A percentile compares a stretch with the other conserved stretches of the same genome.
These are phyloP conservation scores for Neonectria magnoliae DNA, from an alignment of 2,329 filamentous ascomycete species.

Conservation along the genomic window DNA sequence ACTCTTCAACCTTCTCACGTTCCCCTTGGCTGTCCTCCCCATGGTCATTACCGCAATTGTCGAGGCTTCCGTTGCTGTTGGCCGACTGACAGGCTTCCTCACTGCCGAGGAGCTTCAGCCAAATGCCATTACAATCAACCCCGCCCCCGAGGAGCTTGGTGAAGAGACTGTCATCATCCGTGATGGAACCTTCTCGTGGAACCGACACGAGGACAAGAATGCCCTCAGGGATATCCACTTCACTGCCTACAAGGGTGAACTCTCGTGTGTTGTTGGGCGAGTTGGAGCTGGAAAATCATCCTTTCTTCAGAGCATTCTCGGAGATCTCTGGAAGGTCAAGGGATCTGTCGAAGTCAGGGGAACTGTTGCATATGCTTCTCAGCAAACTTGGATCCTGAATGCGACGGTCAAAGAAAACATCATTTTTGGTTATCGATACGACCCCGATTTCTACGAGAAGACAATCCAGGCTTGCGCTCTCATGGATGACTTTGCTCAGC, in stretches of 20 bases:
- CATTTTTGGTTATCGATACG: conserved; percentile 93
- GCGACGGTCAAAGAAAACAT: conserved; percentile 98
- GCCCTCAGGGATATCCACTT: conserved; percentile 87
- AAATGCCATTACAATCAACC: conserved; percentile 79
- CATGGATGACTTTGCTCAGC: conserved; percentile 86
- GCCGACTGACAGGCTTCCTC: conserved; percentile 85
- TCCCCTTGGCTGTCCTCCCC: conserved; percentile 90
- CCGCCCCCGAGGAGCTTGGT: conserved; percentile 77
- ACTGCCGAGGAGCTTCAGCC: conserved; percentile 88
- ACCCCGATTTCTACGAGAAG: conserved; percentile 92
- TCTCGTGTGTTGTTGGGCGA: conserved; percentile 91
- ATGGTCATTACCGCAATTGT: conserved; percentile 99
- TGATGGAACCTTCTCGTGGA: conserved; percentile 94
- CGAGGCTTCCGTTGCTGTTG: conserved; percentile 92
- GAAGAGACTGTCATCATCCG: conserved; percentile 87
- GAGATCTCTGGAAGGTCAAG: conserved; percentile 89
- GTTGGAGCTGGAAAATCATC: conserved; percentile 98
- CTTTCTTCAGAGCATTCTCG: conserved; percentile 85
- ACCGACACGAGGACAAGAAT: conserved; percentile 77
- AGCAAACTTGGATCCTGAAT: conserved; percentile 97
- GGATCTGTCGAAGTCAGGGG: conserved; percentile 87
- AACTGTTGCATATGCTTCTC: conserved; percentile 88
- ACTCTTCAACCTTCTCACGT: conserved; percentile 94
- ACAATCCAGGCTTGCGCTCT: conserved; percentile 93
- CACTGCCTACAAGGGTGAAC: conserved; percentile 88